Evolutionary conservation across 495 filamentous ascomycete genomes (phyloP).

Genomic region (Penicillium parvum): DNA sequence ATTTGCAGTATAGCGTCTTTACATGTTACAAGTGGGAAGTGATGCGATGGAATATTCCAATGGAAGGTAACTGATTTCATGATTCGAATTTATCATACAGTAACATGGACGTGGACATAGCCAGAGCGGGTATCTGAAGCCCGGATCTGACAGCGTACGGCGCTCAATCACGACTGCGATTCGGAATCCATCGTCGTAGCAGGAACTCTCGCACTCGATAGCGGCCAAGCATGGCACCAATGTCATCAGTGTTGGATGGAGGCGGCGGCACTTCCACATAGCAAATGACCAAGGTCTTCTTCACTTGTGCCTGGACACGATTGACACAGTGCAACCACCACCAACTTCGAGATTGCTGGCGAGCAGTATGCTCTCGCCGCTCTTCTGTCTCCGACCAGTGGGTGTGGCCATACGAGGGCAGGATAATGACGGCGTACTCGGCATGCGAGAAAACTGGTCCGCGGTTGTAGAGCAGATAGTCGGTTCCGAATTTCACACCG

Average conservation of each 20-base stretch:
- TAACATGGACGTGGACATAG: no score
- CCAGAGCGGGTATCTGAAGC: slow-evolving; percentile 18
- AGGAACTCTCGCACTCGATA: slow-evolving; percentile 82
- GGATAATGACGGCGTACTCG: slow-evolving; percentile 79
- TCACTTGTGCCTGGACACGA: slow-evolving; percentile 81
- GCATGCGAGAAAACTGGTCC: slow-evolving; percentile 93
- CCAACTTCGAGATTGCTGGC: slow-evolving; percentile 61
- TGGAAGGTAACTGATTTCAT: no score
- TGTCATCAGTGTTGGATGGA: slow-evolving; percentile 37
- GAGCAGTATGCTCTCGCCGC: slow-evolving; percentile 40
- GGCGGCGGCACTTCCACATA: slow-evolving; percentile 92
- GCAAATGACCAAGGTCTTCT: slow-evolving; percentile 79
- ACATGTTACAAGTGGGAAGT: not conserved
- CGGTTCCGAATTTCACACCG: slow-evolving; percentile 91
- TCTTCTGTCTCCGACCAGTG: slow-evolving; percentile 63
- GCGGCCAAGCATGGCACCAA: slow-evolving; percentile 57
- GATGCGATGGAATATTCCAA: not conserved
- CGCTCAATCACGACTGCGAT: slow-evolving; percentile 64
- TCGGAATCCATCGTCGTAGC: slow-evolving; percentile 77
- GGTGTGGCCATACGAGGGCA: slow-evolving; percentile 74
- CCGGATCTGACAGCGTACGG: slow-evolving; percentile 7
- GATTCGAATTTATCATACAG: no score
- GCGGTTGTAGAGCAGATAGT: slow-evolving; percentile 91
- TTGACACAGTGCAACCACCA: slow-evolving; percentile 91
- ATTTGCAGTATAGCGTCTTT: slow-evolving; percentile 20